Conservation (phyloP, 805 yeast genomes). For the Nakazawaea wyomingensis region DNA sequence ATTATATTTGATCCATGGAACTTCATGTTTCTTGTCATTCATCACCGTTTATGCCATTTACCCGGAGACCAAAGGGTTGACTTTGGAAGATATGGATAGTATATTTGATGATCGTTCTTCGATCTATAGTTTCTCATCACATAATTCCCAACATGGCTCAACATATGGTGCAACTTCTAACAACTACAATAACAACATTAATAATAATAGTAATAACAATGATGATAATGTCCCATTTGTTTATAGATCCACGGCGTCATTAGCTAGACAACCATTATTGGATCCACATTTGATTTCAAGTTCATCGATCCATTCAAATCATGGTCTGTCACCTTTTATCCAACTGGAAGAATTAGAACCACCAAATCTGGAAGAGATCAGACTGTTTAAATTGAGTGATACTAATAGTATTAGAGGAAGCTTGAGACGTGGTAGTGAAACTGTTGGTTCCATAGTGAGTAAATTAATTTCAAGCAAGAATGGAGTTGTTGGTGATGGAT, state of each 20-base stretch:
- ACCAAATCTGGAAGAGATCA: conserved; percentile 30
- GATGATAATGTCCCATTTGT: conserved; percentile 14
- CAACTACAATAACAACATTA: neutral
- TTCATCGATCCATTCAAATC: conserved; percentile 15
- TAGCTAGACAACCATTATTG: conserved; percentile 22
- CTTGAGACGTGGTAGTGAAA: conserved; percentile 38
- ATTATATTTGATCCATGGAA: conserved; percentile 62
- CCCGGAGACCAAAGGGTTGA: conserved; percentile 89
- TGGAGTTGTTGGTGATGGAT: too few species aligned
- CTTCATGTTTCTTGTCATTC: conserved; percentile 69
- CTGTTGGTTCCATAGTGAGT: conserved; percentile 31
- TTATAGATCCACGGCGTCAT: conserved; percentile 16
- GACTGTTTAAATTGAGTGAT: conserved; percentile 29
- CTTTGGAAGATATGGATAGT: conserved; percentile 88
- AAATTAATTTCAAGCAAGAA: conserved; percentile 20
- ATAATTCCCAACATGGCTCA: neutral
- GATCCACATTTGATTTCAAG: conserved; percentile 6
- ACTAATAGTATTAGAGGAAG: conserved; percentile 31
- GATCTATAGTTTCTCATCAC: conserved; percentile 9
- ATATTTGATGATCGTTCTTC: conserved; percentile 66
- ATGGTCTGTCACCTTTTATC: conserved; percentile 17
- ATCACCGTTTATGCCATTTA: conserved; percentile 65
- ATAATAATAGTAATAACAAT: neutral
- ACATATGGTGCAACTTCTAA: conserved; percentile 7
- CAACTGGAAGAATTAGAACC: conserved; percentile 28